Evolutionary conservation across 2,329 filamentous ascomycete genomes (phyloP).

Genomic region (Lithohypha guttulata): DNA sequence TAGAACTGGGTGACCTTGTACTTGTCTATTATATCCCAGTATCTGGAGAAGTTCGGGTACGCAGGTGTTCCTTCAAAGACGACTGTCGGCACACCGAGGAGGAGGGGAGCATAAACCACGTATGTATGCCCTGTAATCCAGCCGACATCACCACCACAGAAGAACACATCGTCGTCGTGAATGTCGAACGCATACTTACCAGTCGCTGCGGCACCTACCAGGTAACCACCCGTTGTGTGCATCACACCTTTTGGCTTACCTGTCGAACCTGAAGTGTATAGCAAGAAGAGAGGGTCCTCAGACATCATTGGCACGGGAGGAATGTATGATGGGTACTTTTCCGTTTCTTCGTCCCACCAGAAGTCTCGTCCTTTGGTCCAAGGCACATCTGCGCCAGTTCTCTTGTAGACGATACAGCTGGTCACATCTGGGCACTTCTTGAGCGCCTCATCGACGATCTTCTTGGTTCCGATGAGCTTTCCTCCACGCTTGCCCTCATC

Average conservation of each 20-base stretch:
- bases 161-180: slow-evolving; percentile 84
- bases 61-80: slow-evolving; percentile 97
- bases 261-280: slow-evolving; percentile 96
- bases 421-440: slow-evolving; percentile 88
- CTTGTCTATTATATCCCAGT: slow-evolving; percentile 97
- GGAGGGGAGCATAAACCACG: slow-evolving; percentile 87
- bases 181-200: slow-evolving; percentile 99
- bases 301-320: slow-evolving; percentile 80
- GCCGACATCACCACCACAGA: slow-evolving; percentile 95
- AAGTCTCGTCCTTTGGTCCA: slow-evolving; percentile 80
- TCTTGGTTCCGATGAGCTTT: slow-evolving; percentile 95
- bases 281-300: slow-evolving; percentile 91
- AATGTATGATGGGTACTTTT: slow-evolving; percentile 91
- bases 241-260: slow-evolving; percentile 98
- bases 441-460: slow-evolving; percentile 94
- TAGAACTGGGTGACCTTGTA: slow-evolving; percentile 97
- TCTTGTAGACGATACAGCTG: slow-evolving; percentile 83
- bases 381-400: slow-evolving; percentile 84
- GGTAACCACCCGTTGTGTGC: slow-evolving; percentile 92
- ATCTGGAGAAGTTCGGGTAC: slow-evolving; percentile 94
- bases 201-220: slow-evolving; percentile 84
- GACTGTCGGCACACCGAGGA: slow-evolving; percentile 86
- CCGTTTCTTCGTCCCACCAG: slow-evolving; percentile 98
- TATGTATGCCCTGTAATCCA: slow-evolving; percentile 99
- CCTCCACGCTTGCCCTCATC: slow-evolving; percentile 97